Base-by-base conservation (phyloP, 2,329 filamentous ascomycete genomes). In the Botryosphaeria dothidea region DNA sequence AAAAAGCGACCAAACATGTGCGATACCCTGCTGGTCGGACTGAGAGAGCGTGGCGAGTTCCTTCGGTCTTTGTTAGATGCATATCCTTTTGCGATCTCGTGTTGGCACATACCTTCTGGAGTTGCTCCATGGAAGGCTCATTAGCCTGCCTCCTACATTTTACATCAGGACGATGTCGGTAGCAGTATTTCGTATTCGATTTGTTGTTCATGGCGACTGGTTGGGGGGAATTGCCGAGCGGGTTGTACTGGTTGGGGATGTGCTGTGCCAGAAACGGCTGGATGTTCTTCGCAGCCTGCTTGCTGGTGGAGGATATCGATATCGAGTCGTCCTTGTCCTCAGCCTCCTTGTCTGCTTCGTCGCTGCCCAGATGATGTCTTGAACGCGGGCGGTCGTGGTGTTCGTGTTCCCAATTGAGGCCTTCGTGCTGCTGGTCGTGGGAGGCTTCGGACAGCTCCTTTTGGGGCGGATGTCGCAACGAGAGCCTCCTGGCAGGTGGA, bases 1-100 rank as follows among this genome's bases (percentile, higher is more conserved):
- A 82, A 99, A 99, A 54, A 98, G 84, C 0, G 94, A 96, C 95
- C 95, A 99, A 64, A 98, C 93, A 73, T 97, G 94, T 36, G 93
- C 92, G 72, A 99, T 97, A 73, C 92, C 93, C 79, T 97, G 92
- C 79, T 97, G 93, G 76, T 99, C 95, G 69, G 87, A 88, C 67
- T 90, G 86, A 4, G 93, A 90, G 36, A 97, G 85, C 52, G 86
- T 88, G 71, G 94, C 91, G 61, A 98, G 87, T 77, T 95, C 91
- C 89, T 93, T 67, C 57, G 48, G 9, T 19, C 17, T 17, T n/a
- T 64, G 54, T 65, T 11, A 65, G 62, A 13, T n/a, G 9, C 13
- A 23, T 36, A 72, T 78, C 66, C 78, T 72, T 68, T 31, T 38
- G 17, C 60, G 45, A 52, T 64, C n/a, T 19, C 19, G 13, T 6